Conservation (phyloP, 129 eudicot genomes). For the Helianthus tuberosus region DNA sequence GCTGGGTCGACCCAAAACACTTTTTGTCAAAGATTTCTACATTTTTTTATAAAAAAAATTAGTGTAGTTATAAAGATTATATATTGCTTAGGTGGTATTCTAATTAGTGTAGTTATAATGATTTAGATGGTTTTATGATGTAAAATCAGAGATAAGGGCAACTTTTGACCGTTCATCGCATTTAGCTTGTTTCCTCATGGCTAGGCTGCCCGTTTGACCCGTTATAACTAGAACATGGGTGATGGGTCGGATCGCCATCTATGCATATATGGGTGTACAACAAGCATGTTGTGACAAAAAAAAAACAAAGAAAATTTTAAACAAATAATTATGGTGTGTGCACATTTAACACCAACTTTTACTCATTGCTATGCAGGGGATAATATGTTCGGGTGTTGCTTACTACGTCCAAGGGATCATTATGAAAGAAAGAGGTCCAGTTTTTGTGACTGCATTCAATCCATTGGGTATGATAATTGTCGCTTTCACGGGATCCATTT, state of each 20-base stretch:
- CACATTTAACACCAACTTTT: conserved; percentile 6
- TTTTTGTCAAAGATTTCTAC: neutral
- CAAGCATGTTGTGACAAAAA: neutral
- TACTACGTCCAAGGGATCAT: conserved; percentile 83
- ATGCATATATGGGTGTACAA: neutral
- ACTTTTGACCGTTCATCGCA: neutral
- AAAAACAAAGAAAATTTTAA: neutral
- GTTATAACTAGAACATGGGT: neutral
- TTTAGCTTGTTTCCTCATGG: neutral
- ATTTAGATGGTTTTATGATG: neutral
- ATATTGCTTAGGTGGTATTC: neutral
- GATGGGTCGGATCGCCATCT: neutral
- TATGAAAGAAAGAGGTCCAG: conserved; percentile 85
- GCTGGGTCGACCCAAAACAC: neutral
- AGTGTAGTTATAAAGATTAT: neutral
- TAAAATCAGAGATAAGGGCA: neutral
- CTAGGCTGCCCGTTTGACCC: neutral
- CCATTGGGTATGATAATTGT: conserved; percentile 79
- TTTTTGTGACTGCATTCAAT: conserved; percentile 82
- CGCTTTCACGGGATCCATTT: conserved; percentile 67
- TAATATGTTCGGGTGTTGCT: conserved; percentile 83
- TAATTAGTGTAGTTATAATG: too few relatives aligned
- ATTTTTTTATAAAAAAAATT: neutral
- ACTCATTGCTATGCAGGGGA: conserved; percentile 52
- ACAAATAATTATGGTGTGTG: neutral